Conservation (phyloP, 768 basidiomycete genomes). For the Auriscalpium microsporum region DNA sequence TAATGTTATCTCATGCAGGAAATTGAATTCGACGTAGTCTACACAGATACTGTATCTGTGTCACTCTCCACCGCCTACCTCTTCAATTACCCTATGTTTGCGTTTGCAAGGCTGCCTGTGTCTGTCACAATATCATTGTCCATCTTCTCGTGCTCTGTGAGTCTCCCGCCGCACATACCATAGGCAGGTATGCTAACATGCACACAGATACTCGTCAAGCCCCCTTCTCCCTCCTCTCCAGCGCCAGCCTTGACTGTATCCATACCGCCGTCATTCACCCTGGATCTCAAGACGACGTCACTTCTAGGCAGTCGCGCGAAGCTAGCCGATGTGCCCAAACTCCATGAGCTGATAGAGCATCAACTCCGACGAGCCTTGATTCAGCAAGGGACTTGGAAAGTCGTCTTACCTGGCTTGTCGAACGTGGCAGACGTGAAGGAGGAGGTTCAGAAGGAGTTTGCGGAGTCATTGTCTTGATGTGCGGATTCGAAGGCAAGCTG, state of each 20-base stretch:
- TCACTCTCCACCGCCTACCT: constrained; percentile 76
- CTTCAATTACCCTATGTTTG: constrained; percentile 78
- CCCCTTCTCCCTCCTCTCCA: constrained; percentile 45
- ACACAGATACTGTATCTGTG: constrained; percentile 76
- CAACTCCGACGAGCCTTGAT: constrained; percentile 36
- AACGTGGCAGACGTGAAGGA: constrained; percentile 20
- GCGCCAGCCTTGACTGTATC: constrained; percentile 60
- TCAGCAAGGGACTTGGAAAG: constrained; percentile 50
- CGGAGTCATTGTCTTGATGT: not conserved
- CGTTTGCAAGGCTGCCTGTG: constrained; percentile 75
- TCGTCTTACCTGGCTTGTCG: constrained; percentile 58
- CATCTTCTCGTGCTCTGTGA: constrained; percentile 59
- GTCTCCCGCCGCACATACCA: constrained; percentile 15
- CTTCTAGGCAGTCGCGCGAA: constrained; percentile 96
- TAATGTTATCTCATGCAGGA: constrained; percentile 40
- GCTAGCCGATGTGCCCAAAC: constrained; percentile 92
- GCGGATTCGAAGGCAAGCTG: too few species aligned
- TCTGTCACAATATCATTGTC: constrained; percentile 74
- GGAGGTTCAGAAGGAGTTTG: constrained; percentile 23
- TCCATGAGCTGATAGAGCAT: constrained; percentile 88
- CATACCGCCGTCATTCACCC: constrained; percentile 78
- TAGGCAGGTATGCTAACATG: constrained; percentile 2
- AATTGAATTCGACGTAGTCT: constrained; percentile 76
- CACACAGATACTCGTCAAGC: constrained; percentile 50
- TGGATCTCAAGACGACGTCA: constrained; percentile 82